These are phyloP conservation scores for Tolypocladium amazonense DNA, from an alignment of 2,329 filamentous ascomycete genomes.

Conservation along the genomic window DNA sequence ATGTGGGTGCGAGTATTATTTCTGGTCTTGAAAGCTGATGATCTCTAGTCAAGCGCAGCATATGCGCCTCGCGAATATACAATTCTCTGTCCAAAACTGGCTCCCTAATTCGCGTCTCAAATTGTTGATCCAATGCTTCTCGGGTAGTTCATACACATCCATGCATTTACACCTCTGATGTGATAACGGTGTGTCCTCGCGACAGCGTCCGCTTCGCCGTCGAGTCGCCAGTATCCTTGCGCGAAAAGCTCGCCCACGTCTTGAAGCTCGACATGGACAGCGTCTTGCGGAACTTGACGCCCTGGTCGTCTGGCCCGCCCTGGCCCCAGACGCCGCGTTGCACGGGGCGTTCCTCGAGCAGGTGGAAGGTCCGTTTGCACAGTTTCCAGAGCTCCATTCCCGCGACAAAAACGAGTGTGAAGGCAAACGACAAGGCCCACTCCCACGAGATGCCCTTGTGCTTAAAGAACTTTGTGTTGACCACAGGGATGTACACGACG, in stretches of 20 bases:
- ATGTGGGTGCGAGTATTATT: too few species aligned
- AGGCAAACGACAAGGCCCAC: constrained; percentile 58
- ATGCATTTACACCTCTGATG: not conserved
- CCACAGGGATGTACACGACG: constrained; percentile 60
- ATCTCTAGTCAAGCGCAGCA: too few species aligned
- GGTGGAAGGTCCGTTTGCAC: constrained; percentile 45
- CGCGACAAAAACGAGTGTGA: constrained; percentile 51
- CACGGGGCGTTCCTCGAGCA: constrained; percentile 42
- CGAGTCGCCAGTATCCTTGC: constrained; percentile 29
- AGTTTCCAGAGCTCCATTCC: constrained; percentile 66
- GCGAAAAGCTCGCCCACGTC: constrained; percentile 32
- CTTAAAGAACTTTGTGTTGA: constrained; percentile 64
- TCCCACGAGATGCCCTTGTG: constrained; percentile 65
- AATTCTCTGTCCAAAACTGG: too few species aligned
- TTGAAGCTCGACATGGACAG: constrained; percentile 42
- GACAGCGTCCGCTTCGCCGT: constrained; percentile 14
- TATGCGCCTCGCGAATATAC: too few species aligned
- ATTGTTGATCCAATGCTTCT: too few species aligned
- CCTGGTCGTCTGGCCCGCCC: constrained; percentile 36
- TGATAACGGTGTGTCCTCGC: constrained; percentile 4
- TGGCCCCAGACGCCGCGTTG: constrained; percentile 41
- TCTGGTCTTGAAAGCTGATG: too few species aligned
- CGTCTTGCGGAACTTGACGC: constrained; percentile 33
- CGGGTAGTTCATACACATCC: not conserved
- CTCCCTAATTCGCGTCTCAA: too few species aligned